Base-by-base conservation (phyloP, 768 basidiomycete genomes). In the Tulasnella sp. region DNA sequence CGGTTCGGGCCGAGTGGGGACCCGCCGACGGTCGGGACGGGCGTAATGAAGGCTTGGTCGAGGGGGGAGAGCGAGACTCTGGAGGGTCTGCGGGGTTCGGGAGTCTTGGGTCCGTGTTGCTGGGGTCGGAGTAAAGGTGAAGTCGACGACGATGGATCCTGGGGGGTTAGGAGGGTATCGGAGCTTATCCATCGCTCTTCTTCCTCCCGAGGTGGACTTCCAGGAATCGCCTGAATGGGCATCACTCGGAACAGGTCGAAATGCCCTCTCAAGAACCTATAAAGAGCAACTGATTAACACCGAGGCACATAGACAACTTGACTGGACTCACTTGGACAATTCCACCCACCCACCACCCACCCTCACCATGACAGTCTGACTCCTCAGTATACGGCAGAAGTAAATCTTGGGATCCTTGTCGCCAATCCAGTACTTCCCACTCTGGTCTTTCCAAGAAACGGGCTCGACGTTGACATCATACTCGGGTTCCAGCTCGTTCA, bases 381-480 rank as follows among this genome's bases (percentile, higher is more conserved):
- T 90, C 9, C 90, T 81, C 25, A 94, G 71, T 43, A 94, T 94
- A 25, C 92, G 79, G 68, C 90, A 91, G 68, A 91, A 94, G 68
- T 89, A 93, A 31, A 94, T 73, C 68, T 82, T 90, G 5, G 89
- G 80, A 50, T 93, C 88, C 63, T 88, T 81, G 62, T 89, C 83
- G 12, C 93, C 93, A 63, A 94, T 96, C 91, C 89, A 94, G 65
- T 93, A 92, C 65, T 92, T 91, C 17, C 91, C 91, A 60, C 89
- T 91, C 69, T 87, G 82, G 66, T 93, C 91, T 67, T 82, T 82
- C 90, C 90, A 94, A 6, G 82, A 84, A 49, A 88, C 86, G 7
- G 59, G 51, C 5, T 86, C 83, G 12, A 85, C 80, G 68, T 87
- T 82, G 31, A 91, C 72, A 59, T 83, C 87, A 69, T 90, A 88